These are phyloP conservation scores for Pestalotiopsis sp. DNA, from an alignment of 2,329 filamentous ascomycete genomes.

Conservation along the genomic window DNA sequence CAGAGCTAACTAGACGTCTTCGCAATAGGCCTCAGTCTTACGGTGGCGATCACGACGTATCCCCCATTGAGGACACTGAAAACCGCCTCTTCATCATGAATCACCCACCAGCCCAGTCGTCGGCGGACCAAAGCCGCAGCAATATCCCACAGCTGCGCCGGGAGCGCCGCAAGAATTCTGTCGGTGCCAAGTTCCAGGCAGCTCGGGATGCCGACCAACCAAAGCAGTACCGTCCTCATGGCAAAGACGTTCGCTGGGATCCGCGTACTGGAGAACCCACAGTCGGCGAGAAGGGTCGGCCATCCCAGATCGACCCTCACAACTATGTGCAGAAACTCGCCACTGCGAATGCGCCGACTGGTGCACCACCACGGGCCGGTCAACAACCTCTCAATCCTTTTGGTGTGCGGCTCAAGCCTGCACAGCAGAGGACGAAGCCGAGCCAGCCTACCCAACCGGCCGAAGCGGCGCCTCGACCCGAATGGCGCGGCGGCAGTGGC, in stretches of 20 bases:
- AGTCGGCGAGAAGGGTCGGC: slow-evolving; percentile 54
- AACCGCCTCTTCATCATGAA: slow-evolving; percentile 33
- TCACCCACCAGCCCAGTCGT: slow-evolving; percentile 24
- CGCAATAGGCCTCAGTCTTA: slow-evolving; percentile 23
- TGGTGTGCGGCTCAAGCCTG: slow-evolving; percentile 42
- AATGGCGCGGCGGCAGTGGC: slow-evolving; percentile 76
- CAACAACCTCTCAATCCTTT: slow-evolving; percentile 33
- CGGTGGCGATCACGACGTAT: slow-evolving; percentile 43
- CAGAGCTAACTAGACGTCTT: slow-evolving; percentile 27
- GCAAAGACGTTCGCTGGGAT: slow-evolving; percentile 60
- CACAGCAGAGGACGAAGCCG: slow-evolving; percentile 28
- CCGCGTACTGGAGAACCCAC: slow-evolving; percentile 68
- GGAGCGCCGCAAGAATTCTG: slow-evolving; percentile 48
- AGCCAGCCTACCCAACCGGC: background rate
- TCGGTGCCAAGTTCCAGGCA: slow-evolving; percentile 41
- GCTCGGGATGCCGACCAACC: slow-evolving; percentile 40
- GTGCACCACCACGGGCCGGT: slow-evolving; percentile 20
- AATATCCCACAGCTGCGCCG: slow-evolving; percentile 57
- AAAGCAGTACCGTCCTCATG: slow-evolving; percentile 31
- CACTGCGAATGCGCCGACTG: slow-evolving; percentile 25
- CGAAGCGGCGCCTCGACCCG: slow-evolving; percentile 41
- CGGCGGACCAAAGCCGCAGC: slow-evolving; percentile 31
- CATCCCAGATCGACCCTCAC: slow-evolving; percentile 59
- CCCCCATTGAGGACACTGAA: slow-evolving; percentile 53
- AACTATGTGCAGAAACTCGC: slow-evolving; percentile 44